Evolutionary conservation across 805 yeast genomes (phyloP).

Genomic region (Lipomyces orientalis): DNA sequence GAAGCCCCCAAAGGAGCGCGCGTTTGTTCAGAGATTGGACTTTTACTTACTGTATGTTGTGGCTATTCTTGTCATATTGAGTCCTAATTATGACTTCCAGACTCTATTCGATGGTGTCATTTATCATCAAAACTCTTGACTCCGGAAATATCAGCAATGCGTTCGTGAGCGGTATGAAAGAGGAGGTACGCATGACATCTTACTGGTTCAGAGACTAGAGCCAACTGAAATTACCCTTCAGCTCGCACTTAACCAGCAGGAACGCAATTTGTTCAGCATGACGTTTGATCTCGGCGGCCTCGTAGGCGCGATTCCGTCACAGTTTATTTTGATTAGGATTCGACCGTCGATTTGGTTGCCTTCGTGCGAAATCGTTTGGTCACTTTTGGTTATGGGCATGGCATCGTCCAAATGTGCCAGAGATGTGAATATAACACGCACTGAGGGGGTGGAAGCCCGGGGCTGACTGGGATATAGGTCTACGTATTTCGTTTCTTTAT

Average conservation of each 20-base stretch:
- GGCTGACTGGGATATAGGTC: slow-evolving; percentile 31
- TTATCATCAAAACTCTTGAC: slow-evolving; percentile 58
- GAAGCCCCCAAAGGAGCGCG: slow-evolving; percentile 17
- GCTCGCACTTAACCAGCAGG: slow-evolving; percentile 39
- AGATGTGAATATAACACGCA: neutral
- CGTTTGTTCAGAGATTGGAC: slow-evolving; percentile 20
- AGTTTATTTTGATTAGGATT: slow-evolving; percentile 41
- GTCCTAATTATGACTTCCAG: neutral
- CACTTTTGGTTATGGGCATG: slow-evolving; percentile 37
- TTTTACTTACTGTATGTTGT: slow-evolving; percentile 10
- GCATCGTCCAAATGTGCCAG: slow-evolving; percentile 40
- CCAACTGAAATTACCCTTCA: neutral
- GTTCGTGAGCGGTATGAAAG: slow-evolving; percentile 51
- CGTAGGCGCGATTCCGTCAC: slow-evolving; percentile 45
- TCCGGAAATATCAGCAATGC: slow-evolving; percentile 59
- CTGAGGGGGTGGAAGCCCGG: neutral
- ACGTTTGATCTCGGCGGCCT: slow-evolving; percentile 42
- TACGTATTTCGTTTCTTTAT: slow-evolving; percentile 43
- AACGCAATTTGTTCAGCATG: slow-evolving; percentile 39
- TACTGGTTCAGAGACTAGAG: neutral
- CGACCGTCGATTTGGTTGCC: slow-evolving; percentile 43
- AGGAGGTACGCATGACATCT: slow-evolving; percentile 36
- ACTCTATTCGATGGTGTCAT: slow-evolving; percentile 17
- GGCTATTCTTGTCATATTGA: neutral
- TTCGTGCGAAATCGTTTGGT: slow-evolving; percentile 41